A percentile compares a stretch with the other conserved stretches of the same genome.
These are phyloP conservation scores for Aspergillus puulaauensis DNA, from an alignment of 2,329 filamentous ascomycete genomes.

Conservation along the genomic window DNA sequence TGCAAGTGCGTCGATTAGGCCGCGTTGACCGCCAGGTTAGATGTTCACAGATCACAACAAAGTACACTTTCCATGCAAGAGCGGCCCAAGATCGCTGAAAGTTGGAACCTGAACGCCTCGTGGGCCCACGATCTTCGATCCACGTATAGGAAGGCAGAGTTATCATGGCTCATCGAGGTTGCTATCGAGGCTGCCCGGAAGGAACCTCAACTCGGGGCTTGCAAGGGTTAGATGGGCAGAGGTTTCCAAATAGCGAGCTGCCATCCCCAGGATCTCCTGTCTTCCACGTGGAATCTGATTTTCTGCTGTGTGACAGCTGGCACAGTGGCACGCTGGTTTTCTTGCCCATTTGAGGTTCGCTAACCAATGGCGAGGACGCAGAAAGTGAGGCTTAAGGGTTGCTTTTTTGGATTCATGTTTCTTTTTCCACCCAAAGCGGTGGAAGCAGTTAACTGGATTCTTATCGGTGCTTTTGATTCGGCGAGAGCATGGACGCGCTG, in stretches of 20 bases:
- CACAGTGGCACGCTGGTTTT: not conserved
- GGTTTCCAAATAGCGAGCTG: not conserved
- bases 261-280: not conserved
- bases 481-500: not conserved
- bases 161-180: not conserved
- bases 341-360: not conserved
- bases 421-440: not conserved
- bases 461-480: not conserved
- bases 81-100: not conserved
- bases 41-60: no score
- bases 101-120: not conserved
- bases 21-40: no score
- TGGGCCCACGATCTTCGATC: not conserved
- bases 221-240: not conserved
- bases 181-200: not conserved
- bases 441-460: no score
- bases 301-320: not conserved
- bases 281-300: not conserved
- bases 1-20: no score
- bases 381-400: not conserved
- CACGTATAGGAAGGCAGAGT: not conserved
- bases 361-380: not conserved
- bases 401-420: not conserved
- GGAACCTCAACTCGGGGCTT: not conserved
- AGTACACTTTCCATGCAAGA: no score